Conservation (phyloP, 2,329 filamentous ascomycete genomes). For the Cylindrodendrum hubeiense region DNA sequence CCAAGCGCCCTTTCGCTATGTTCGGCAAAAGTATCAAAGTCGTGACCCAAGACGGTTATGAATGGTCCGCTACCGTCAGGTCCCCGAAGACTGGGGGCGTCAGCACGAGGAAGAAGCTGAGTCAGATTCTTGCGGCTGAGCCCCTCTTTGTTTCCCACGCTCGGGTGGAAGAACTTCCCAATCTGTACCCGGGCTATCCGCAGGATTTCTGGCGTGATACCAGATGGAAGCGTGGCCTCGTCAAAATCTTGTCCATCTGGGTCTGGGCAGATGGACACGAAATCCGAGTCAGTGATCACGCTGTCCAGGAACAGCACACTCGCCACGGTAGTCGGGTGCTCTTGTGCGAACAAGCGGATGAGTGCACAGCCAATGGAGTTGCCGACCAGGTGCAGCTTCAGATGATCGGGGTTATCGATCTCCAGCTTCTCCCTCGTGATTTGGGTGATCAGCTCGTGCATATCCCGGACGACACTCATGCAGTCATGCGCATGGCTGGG, state of each 20-base stretch:
- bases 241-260: constrained; percentile 63
- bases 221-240: constrained; percentile 28
- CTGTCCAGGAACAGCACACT: constrained; percentile 67
- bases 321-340: constrained; percentile 57
- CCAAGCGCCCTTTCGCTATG: constrained; percentile 18
- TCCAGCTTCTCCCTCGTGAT: constrained; percentile 10
- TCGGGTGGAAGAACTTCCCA: constrained; percentile 35
- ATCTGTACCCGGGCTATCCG: constrained; percentile 26
- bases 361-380: constrained; percentile 49
- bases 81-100: constrained; percentile 27
- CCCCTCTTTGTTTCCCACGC: constrained; percentile 33
- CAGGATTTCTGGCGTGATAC: constrained; percentile 24
- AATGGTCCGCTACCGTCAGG: constrained; percentile 3
- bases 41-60: constrained; percentile 40
- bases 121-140: constrained; percentile 36
- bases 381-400: constrained; percentile 26
- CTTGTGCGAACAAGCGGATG: constrained; percentile 63
- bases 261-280: constrained; percentile 67
- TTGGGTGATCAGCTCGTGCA: constrained; percentile 31
- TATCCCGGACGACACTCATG: constrained; percentile 47
- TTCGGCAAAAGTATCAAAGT: constrained; percentile 35
- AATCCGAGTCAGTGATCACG: constrained; percentile 69
- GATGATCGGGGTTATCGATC: neutral
- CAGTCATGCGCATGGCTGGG: constrained; percentile 60
- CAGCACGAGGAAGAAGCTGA: constrained; percentile 31